phyloP scores from a whole-genome alignment of 164 flowering plant genomes.

The Euptelea pleiosperma region DNA sequence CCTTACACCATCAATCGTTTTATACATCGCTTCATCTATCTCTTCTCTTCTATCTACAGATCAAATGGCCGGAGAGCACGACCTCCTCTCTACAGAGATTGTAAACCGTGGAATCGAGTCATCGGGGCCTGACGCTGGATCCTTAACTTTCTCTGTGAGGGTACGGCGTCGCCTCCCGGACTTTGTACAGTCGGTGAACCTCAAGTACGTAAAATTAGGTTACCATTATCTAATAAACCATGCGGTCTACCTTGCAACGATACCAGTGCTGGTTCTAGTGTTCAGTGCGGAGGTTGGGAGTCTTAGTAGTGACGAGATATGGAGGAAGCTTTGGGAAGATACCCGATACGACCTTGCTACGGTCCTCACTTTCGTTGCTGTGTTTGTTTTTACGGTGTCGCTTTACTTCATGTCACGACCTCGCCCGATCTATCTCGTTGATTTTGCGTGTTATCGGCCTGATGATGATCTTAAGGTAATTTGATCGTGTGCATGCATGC shows the following conservation, averaged over 20 bases:
- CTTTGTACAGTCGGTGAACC: slow-evolving; percentile 68
- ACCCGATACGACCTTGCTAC: slow-evolving; percentile 61
- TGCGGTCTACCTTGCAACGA: slow-evolving; percentile 57
- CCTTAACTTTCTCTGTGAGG: slow-evolving; percentile 65
- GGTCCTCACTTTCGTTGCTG: slow-evolving; percentile 44
- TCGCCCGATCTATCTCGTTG: slow-evolving; percentile 63
- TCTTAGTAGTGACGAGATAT: slow-evolving; percentile 57
- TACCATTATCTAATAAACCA: slow-evolving; percentile 78
- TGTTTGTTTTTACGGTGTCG: slow-evolving; percentile 54
- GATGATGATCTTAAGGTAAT: slow-evolving; percentile 72
- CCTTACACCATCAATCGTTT: not conserved
- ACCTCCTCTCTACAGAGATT: slow-evolving; percentile 71
- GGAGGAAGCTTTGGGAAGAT: slow-evolving; percentile 66
- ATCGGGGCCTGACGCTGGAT: slow-evolving; percentile 69
- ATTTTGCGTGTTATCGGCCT: slow-evolving; percentile 71
- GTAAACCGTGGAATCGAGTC: slow-evolving; percentile 69
- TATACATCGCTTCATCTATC: not conserved
- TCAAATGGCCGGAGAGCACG: slow-evolving; percentile 57
- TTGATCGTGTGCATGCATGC: no score
- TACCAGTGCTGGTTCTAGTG: slow-evolving; percentile 55
- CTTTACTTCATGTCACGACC: slow-evolving; percentile 71
- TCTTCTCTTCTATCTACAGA: no score
- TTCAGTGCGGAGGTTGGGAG: slow-evolving; percentile 73
- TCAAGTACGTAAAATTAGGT: slow-evolving; percentile 78
- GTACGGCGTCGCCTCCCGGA: slow-evolving; percentile 75